Conservation (phyloP, 495 filamentous ascomycete species). For the Neurospora sp. region DNA sequence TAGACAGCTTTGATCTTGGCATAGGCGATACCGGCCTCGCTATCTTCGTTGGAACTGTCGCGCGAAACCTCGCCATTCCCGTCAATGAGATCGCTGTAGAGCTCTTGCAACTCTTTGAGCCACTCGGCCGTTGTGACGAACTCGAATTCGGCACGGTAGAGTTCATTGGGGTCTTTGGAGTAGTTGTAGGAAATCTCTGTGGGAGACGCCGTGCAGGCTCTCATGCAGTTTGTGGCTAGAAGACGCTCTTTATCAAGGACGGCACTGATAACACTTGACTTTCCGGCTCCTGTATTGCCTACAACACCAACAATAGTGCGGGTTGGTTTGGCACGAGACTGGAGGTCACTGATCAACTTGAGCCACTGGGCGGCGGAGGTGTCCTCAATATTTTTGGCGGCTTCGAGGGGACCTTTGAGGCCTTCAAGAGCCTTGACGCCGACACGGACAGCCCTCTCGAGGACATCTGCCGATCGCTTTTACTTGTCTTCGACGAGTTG, state of each 20-base stretch:
- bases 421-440: conserved; percentile 17
- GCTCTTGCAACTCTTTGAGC: conserved; percentile 40
- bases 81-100: conserved; percentile 48
- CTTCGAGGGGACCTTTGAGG: conserved; percentile 10
- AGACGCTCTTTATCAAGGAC: conserved; percentile 43
- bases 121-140: conserved; percentile 51
- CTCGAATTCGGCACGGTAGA: conserved; percentile 54
- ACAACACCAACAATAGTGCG: conserved; percentile 48
- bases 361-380: conserved; percentile 27
- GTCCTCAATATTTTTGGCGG: not conserved
- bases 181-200: conserved; percentile 56
- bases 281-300: conserved; percentile 49
- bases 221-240: conserved; percentile 27
- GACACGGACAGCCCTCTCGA: conserved; percentile 22
- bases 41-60: conserved; percentile 35
- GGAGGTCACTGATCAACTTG: conserved; percentile 27
- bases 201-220: conserved; percentile 56
- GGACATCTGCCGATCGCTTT: conserved; percentile 6
- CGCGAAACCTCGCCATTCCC: conserved; percentile 27
- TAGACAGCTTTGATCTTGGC: conserved; percentile 61
- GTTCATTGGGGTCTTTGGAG: conserved; percentile 29
- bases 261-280: conserved; percentile 50
- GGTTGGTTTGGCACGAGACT: conserved; percentile 12
- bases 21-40: conserved; percentile 49
- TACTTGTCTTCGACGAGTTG: conserved; percentile 2